These are phyloP conservation scores for Spathaspora gorwiae DNA, from an alignment of 805 yeast genomes.

Conservation along the genomic window DNA sequence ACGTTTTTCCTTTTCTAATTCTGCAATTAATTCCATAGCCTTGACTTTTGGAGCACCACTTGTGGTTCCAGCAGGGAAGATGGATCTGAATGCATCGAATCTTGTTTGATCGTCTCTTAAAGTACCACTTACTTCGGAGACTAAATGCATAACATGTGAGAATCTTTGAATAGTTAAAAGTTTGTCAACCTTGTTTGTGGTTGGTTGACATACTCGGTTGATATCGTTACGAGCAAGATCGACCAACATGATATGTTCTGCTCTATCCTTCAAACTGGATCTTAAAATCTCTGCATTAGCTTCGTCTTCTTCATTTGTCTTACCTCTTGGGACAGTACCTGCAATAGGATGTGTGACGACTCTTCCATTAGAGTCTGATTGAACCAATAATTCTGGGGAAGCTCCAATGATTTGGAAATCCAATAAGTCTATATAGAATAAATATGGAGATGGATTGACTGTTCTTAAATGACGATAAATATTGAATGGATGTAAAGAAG, in stretches of 20 bases:
- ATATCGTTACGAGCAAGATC: constrained; percentile 96
- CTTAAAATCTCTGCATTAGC: constrained; percentile 68
- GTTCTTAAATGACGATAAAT: constrained; percentile 91
- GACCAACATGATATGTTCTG: constrained; percentile 98
- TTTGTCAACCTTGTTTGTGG: constrained; percentile 80
- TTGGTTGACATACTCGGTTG: constrained; percentile 89
- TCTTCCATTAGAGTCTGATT: constrained; percentile 65
- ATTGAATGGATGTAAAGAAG: constrained; percentile 93
- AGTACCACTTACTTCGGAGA: constrained; percentile 90
- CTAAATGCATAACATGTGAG: constrained; percentile 95
- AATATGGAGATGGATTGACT: constrained; percentile 95
- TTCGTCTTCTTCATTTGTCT: constrained; percentile 89
- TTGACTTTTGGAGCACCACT: constrained; percentile 97
- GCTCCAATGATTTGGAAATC: constrained; percentile 97
- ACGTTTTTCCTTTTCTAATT: constrained; percentile 84
- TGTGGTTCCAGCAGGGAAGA: constrained; percentile 99
- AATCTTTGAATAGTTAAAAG: constrained; percentile 87
- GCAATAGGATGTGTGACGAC: constrained; percentile 97
- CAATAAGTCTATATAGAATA: constrained; percentile 86
- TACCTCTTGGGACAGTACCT: constrained; percentile 90
- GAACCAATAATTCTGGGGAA: constrained; percentile 90
- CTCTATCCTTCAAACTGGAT: constrained; percentile 82
- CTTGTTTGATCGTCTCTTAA: constrained; percentile 79
- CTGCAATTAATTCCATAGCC: constrained; percentile 93
- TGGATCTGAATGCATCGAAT: constrained; percentile 95